These are phyloP conservation scores for Mollisiaceae sp. DNA, from an alignment of 2,329 filamentous ascomycete species.

Conservation along the genomic window DNA sequence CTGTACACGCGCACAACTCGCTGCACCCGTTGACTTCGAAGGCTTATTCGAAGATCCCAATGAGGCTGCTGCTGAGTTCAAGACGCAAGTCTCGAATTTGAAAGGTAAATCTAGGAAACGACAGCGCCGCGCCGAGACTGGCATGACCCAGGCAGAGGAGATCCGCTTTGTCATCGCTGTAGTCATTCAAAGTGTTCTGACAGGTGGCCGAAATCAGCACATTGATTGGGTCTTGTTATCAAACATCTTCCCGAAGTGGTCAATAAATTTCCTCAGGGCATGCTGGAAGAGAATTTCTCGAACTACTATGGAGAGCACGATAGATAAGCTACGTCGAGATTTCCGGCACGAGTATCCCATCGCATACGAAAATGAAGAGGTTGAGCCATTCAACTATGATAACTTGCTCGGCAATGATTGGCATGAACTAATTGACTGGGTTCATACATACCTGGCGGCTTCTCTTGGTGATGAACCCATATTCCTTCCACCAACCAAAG, in stretches of 20 bases:
- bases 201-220: slow-evolving; percentile 63
- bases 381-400: slow-evolving; percentile 68
- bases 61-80: slow-evolving; percentile 28
- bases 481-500: slow-evolving; percentile 54
- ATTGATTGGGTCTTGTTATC: slow-evolving; percentile 66
- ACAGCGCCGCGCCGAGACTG: slow-evolving; percentile 40
- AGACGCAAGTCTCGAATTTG: slow-evolving; percentile 29
- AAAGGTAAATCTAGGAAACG: slow-evolving; percentile 31
- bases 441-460: slow-evolving; percentile 50
- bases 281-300: slow-evolving; percentile 59
- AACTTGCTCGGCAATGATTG: slow-evolving; percentile 71
- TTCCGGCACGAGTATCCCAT: slow-evolving; percentile 70
- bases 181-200: slow-evolving; percentile 60
- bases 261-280: slow-evolving; percentile 56
- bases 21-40: slow-evolving; percentile 34
- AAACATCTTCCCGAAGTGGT: slow-evolving; percentile 59
- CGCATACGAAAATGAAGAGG: slow-evolving; percentile 66
- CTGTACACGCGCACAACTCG: slow-evolving; percentile 30
- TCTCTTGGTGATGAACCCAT: slow-evolving; percentile 49
- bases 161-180: slow-evolving; percentile 61
- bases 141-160: slow-evolving; percentile 48
- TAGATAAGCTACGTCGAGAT: slow-evolving; percentile 62
- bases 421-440: slow-evolving; percentile 69
- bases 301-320: slow-evolving; percentile 50
- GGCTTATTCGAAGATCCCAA: slow-evolving; percentile 31